Evolutionary conservation across 2,329 filamentous ascomycete genomes (phyloP).

Genomic region (Nemania sp.): DNA sequence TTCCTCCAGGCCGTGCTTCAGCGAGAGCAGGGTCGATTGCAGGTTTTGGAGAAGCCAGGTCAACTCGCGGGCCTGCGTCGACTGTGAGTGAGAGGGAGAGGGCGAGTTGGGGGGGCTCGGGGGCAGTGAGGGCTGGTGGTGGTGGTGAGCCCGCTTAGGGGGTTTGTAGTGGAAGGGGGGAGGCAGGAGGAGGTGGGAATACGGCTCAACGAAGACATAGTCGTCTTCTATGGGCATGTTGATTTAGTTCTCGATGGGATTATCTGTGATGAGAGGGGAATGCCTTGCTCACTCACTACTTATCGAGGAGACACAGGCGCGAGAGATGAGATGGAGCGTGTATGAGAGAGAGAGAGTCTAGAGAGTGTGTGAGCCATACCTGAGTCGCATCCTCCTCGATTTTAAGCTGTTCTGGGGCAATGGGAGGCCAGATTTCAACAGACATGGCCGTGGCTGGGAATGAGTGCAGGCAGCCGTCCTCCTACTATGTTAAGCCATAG

Average conservation of each 20-base stretch:
- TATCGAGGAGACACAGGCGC: no score
- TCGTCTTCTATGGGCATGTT: conserved; percentile 40
- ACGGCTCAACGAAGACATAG: conserved; percentile 33
- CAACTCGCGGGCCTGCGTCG: conserved; percentile 50
- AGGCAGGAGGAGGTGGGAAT: neutral
- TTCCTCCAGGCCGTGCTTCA: conserved; percentile 76
- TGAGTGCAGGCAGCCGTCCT: conserved; percentile 32
- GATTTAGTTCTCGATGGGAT: neutral
- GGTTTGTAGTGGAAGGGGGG: neutral
- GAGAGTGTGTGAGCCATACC: conserved; percentile 53
- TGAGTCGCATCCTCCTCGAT: conserved; percentile 54
- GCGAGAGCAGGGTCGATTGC: conserved; percentile 51
- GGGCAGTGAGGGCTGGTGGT: neutral
- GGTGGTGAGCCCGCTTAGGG: neutral
- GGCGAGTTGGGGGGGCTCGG: conserved; percentile 10
- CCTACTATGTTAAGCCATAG: no score
- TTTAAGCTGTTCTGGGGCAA: conserved; percentile 56
- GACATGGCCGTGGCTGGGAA: conserved; percentile 51
- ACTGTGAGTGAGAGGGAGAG: conserved; percentile 28
- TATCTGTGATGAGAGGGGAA: no score
- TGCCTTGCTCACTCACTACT: no score
- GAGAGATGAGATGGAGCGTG: neutral
- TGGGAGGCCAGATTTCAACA: conserved; percentile 61
- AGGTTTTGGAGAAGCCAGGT: conserved; percentile 59
- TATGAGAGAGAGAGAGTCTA: conserved; percentile 11